A percentile compares a stretch with the other conserved stretches of the same genome.
phyloP scores from a whole-genome alignment of 768 basidiomycete species.

The Hydnomerulius pinastri region DNA sequence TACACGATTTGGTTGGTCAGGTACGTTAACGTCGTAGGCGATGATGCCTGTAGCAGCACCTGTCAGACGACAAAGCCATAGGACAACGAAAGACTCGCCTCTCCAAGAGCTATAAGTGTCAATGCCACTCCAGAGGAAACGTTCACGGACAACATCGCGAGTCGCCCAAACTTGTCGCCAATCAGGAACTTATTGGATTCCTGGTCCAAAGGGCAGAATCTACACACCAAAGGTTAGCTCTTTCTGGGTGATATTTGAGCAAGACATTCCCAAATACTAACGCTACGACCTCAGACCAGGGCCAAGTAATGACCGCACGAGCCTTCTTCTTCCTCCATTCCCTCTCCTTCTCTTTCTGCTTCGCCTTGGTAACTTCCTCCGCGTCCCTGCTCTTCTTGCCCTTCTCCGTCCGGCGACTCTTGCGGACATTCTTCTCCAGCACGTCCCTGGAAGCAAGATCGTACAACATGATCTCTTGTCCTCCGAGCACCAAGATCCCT shows the following conservation, averaged over 20 bases:
- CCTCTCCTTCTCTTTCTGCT: constrained; percentile 57
- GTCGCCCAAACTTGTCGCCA: constrained; percentile 70
- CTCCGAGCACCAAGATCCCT: constrained; percentile 73
- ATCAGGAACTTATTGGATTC: constrained; percentile 53
- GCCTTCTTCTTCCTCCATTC: constrained; percentile 57
- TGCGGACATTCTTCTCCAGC: constrained; percentile 56
- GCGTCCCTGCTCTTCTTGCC: constrained; percentile 49
- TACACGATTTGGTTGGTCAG: constrained; percentile 71
- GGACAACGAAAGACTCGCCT: constrained; percentile 44
- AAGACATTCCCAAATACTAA: constrained; percentile 35
- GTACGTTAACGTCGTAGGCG: constrained; percentile 71
- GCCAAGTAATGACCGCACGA: constrained; percentile 65
- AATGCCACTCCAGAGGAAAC: constrained; percentile 40
- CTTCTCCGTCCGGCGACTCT: constrained; percentile 52
- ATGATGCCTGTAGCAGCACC: constrained; percentile 53
- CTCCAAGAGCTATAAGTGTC: constrained; percentile 67
- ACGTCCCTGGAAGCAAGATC: constrained; percentile 51
- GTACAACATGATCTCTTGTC: constrained; percentile 61
- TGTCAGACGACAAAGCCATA: constrained; percentile 7
- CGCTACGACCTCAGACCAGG: constrained; percentile 74
- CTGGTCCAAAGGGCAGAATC: constrained; percentile 55
- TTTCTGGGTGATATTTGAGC: background rate
- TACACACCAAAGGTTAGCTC: constrained; percentile 24
- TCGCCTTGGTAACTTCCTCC: constrained; percentile 46
- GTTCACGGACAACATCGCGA: constrained; percentile 64